Percentiles rank a stretch among this genome's conserved stretches.
phyloP scores from a whole-genome alignment of 2,329 filamentous ascomycete species.

The Dactylonectria estremocensis region DNA sequence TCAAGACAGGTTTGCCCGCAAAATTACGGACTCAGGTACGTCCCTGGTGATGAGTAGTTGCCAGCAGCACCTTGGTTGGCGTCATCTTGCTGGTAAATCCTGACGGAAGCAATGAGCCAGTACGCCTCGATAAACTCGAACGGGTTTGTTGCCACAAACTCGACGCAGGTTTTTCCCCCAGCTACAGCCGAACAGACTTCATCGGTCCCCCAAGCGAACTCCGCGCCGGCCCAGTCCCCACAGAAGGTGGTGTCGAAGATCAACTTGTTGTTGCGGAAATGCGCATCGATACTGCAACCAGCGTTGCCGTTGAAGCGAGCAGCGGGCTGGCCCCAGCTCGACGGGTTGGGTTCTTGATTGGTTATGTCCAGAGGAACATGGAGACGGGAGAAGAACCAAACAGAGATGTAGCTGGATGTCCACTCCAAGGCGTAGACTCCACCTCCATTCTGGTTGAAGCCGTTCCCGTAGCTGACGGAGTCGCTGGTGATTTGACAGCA shows the following conservation, averaged over 20 bases:
- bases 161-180: slow-evolving; percentile 68
- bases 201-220: slow-evolving; percentile 67
- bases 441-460: slow-evolving; percentile 75
- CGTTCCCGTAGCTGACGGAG: slow-evolving; percentile 66
- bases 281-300: slow-evolving; percentile 75
- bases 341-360: slow-evolving; percentile 71
- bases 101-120: slow-evolving; percentile 78
- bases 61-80: slow-evolving; percentile 1
- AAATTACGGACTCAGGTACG: neutral
- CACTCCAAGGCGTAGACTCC: slow-evolving; percentile 80
- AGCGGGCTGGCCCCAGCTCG: slow-evolving; percentile 74
- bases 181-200: slow-evolving; percentile 69
- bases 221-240: slow-evolving; percentile 80
- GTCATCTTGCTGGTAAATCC: slow-evolving; percentile 62
- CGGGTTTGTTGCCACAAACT: slow-evolving; percentile 78
- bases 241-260: slow-evolving; percentile 85
- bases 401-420: slow-evolving; percentile 75
- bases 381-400: slow-evolving; percentile 81
- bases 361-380: slow-evolving; percentile 73
- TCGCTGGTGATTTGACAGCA: slow-evolving; percentile 66
- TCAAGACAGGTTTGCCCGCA: neutral
- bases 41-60: neutral
- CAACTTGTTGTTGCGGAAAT: slow-evolving; percentile 79
- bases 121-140: slow-evolving; percentile 76
- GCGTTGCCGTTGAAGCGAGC: slow-evolving; percentile 75